phyloP scores from a whole-genome alignment of 2,329 filamentous ascomycete species.

The Emergomyces pasteurianus region DNA sequence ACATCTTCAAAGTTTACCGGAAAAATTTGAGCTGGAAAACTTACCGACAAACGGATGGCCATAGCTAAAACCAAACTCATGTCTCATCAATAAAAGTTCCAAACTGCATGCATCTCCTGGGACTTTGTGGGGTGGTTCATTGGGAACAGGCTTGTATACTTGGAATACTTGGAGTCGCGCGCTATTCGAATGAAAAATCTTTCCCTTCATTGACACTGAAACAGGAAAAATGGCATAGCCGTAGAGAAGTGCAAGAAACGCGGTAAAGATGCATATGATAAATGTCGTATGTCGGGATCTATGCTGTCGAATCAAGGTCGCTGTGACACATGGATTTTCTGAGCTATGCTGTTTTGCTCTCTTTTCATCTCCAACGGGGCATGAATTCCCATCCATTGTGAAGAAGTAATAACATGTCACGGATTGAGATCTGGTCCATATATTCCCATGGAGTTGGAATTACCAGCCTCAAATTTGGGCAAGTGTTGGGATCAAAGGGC shows the following conservation, averaged over 20 bases:
- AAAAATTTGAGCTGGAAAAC: slow-evolving; percentile 12
- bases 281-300: background rate
- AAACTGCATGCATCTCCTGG: slow-evolving; percentile 13
- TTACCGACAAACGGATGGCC: slow-evolving; percentile 60
- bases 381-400: background rate
- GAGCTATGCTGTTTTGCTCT: background rate
- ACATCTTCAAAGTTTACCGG: background rate
- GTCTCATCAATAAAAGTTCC: slow-evolving; percentile 51
- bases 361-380: background rate
- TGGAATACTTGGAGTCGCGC: slow-evolving; percentile 47
- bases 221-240: background rate
- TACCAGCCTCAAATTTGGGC: background rate
- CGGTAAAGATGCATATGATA: background rate
- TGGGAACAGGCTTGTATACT: slow-evolving; percentile 52
- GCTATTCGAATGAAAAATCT: background rate
- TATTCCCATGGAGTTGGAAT: background rate
- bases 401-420: background rate
- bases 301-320: background rate
- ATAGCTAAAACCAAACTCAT: slow-evolving; percentile 62
- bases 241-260: background rate
- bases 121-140: slow-evolving; percentile 27
- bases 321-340: background rate
- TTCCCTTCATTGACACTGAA: background rate
- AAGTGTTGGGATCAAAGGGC: background rate
- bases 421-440: background rate